A percentile compares a stretch with the other conserved stretches of the same genome.
These are phyloP conservation scores for Arabidopsis suecica DNA, from an alignment of 345 rosid species.

Conservation along the genomic window DNA sequence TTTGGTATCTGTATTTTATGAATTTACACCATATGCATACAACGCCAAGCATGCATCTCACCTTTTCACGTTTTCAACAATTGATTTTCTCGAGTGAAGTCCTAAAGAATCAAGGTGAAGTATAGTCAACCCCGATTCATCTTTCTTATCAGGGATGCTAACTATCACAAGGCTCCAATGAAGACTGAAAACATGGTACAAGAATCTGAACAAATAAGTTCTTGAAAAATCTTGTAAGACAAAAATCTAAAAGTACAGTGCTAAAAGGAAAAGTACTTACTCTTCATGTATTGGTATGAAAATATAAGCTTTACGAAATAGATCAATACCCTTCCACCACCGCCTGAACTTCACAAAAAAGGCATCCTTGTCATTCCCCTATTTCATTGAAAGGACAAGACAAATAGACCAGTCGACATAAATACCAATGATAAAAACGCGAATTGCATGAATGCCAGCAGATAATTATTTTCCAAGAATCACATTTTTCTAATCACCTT, in stretches of 20 bases:
- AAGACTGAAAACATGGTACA: conserved; percentile 55
- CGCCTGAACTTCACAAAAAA: conserved; percentile 81
- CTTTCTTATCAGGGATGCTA: conserved; percentile 82
- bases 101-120: conserved; percentile 92
- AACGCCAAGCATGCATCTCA: conserved; percentile 37
- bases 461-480: neutral
- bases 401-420: conserved; percentile 22
- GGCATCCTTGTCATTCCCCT: conserved; percentile 67
- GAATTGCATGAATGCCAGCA: conserved; percentile 20
- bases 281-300: conserved; percentile 90
- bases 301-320: conserved; percentile 86
- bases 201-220: conserved; percentile 17
- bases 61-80: conserved; percentile 81
- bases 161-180: conserved; percentile 98
- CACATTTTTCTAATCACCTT: conserved; percentile 55
- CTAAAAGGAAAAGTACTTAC: conserved; percentile 55
- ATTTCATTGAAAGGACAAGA: conserved; percentile 31
- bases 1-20: neutral
- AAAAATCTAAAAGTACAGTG: neutral
- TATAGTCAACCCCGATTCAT: conserved; percentile 74
- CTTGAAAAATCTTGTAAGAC: neutral
- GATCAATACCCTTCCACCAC: conserved; percentile 94
- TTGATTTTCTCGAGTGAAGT: conserved; percentile 64
- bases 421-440: conserved; percentile 12
- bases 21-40: neutral